A percentile compares a stretch with the other conserved stretches of the same genome.
Conservation (phyloP, 345 rosid genomes). For the Theobroma cacao region DNA sequence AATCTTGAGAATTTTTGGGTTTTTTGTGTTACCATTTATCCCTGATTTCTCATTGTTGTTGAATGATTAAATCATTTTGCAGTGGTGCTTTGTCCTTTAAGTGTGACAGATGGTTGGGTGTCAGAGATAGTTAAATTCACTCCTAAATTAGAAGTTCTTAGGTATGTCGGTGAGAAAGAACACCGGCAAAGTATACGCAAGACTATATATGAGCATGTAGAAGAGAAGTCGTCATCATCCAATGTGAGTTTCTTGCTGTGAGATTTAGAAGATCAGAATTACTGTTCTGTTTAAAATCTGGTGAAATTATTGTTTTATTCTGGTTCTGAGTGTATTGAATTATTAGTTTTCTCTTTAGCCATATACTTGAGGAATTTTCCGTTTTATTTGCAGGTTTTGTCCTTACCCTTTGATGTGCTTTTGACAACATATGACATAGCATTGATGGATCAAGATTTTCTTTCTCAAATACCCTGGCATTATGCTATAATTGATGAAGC, state of each 20-base stretch:
- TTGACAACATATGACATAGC: conserved; percentile 80
- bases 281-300: not conserved
- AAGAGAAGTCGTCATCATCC: conserved; percentile 25
- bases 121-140: conserved; percentile 69
- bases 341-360: not conserved
- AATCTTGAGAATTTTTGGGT: not conserved
- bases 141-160: conserved; percentile 58
- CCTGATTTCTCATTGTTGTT: not conserved
- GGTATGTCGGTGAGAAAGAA: conserved; percentile 79
- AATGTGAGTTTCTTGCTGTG: conserved; percentile 42
- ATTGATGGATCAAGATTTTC: conserved; percentile 73
- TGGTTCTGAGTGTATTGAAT: not conserved
- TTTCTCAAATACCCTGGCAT: conserved; percentile 83
- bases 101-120: conserved; percentile 88
- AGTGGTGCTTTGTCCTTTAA: conserved; percentile 86
- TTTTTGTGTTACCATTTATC: not conserved
- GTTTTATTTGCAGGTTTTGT: conserved; percentile 43
- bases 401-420: conserved; percentile 69
- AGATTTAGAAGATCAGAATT: not conserved
- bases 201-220: conserved; percentile 43
- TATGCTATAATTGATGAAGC: conserved; percentile 83
- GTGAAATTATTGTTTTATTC: not conserved
- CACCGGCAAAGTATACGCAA: conserved; percentile 50
- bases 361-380: conserved; percentile 3
- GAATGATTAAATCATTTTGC: conserved; percentile 17